Evolutionary conservation across 192 early-diverging fungal species (phyloP).

Genomic region (Coemansia sp.): DNA sequence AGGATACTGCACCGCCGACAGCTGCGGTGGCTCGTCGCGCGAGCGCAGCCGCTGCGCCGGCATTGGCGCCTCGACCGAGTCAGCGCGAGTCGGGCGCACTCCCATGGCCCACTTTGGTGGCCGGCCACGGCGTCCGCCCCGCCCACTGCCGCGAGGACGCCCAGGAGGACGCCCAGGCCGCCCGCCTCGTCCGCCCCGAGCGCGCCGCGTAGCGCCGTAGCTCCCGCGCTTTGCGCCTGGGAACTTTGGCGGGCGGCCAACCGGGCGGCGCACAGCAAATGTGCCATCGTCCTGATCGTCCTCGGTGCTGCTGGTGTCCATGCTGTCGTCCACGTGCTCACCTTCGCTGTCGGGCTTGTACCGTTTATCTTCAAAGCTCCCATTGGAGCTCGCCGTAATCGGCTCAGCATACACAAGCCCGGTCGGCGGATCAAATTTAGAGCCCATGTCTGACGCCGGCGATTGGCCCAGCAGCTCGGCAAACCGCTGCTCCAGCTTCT

Average conservation of each 20-base stretch:
- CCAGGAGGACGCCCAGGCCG: constrained; percentile 4
- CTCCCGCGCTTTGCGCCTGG: background rate
- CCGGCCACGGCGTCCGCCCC: constrained; percentile 12
- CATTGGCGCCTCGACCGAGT: background rate
- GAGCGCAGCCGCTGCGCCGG: background rate
- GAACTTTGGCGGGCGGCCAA: constrained; percentile 16
- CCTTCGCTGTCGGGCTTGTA: constrained; percentile 13
- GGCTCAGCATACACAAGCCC: background rate
- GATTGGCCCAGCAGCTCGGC: constrained; percentile 8
- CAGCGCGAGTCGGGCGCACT: background rate
- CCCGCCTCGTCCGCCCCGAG: constrained; percentile 6
- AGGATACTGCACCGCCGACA: background rate
- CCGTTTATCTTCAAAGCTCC: background rate
- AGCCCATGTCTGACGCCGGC: background rate
- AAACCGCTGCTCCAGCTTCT: constrained; percentile 31
- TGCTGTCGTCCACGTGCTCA: background rate
- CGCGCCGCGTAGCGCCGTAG: background rate
- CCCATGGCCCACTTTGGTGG: constrained; percentile 9
- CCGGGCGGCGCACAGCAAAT: background rate
- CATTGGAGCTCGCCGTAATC: background rate
- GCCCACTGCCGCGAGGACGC: constrained; percentile 5
- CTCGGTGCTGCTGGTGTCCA: constrained; percentile 6
- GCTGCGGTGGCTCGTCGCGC: background rate
- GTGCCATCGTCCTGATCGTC: constrained; percentile 17
- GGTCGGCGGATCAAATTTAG: background rate